Evolutionary conservation across 768 basidiomycete species (phyloP).

Genomic region (Leccinum subtestaceum): DNA sequence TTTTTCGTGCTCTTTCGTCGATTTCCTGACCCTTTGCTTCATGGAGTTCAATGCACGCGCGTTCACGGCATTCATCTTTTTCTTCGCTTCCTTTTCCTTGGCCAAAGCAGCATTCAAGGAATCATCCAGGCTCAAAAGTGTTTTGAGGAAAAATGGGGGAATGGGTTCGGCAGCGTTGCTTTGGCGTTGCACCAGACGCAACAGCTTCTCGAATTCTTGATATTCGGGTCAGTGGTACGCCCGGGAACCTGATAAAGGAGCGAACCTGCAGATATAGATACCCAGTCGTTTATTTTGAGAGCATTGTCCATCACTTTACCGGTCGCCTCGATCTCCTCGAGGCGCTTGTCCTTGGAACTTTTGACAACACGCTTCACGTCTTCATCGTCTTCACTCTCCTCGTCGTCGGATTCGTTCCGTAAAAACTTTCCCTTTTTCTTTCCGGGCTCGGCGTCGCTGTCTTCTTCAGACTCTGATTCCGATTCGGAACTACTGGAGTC

Average conservation of each 20-base stretch:
- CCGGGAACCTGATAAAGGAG: conserved; percentile 2
- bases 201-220: conserved; percentile 93
- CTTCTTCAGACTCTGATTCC: conserved; percentile 52
- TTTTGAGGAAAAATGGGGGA: conserved; percentile 82
- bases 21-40: conserved; percentile 96
- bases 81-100: conserved; percentile 88
- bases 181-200: conserved; percentile 85
- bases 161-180: conserved; percentile 83
- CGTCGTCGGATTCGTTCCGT: conserved; percentile 46
- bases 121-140: conserved; percentile 69
- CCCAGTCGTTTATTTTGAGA: conserved; percentile 96
- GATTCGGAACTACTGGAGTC: conserved; percentile 55
- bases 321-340: conserved; percentile 93
- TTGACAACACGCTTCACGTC: conserved; percentile 67
- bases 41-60: conserved; percentile 94
- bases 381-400: conserved; percentile 64
- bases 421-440: conserved; percentile 44
- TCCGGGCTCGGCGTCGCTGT: conserved; percentile 46
- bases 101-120: conserved; percentile 69
- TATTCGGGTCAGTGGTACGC: conserved; percentile 6
- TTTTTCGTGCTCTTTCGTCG: conserved; percentile 81
- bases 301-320: conserved; percentile 93
- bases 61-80: conserved; percentile 94
- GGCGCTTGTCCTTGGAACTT: conserved; percentile 86
- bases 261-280: conserved; percentile 82